phyloP scores from a whole-genome alignment of 2,329 filamentous ascomycete genomes.

The Coniosporium tulheliwenetii region DNA sequence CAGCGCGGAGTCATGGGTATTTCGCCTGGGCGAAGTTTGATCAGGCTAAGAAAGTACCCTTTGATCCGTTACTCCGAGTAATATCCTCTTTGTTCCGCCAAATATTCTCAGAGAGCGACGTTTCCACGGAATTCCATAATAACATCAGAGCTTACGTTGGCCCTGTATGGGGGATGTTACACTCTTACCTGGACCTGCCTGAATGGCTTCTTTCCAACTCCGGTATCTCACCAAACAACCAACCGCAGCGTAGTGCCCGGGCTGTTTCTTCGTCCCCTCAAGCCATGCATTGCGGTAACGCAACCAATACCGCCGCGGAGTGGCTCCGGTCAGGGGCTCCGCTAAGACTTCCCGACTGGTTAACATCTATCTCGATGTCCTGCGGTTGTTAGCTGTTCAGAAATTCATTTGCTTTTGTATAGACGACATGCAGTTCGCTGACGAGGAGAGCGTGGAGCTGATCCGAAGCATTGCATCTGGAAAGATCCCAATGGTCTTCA shows the following conservation, averaged over 20 bases:
- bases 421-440: conserved; percentile 82
- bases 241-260: too few species aligned
- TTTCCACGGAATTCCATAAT: conserved; percentile 45
- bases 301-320: conserved; percentile 22
- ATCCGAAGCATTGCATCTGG: conserved; percentile 66
- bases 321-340: conserved; percentile 29
- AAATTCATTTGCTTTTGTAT: conserved; percentile 81
- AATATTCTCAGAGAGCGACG: conserved; percentile 49
- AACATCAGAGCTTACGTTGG: conserved; percentile 31
- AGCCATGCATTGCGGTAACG: conserved; percentile 17
- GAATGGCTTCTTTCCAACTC: conserved; percentile 41
- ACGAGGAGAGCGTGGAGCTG: conserved; percentile 72
- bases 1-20: conserved; percentile 42
- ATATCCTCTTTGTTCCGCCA: conserved; percentile 46
- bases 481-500: conserved; percentile 66
- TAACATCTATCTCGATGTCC: conserved; percentile 75
- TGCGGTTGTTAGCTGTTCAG: conserved; percentile 65
- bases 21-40: conserved; percentile 47
- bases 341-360: conserved; percentile 54
- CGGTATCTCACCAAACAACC: background rate
- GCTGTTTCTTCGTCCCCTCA: too few species aligned
- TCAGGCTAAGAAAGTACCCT: conserved; percentile 40
- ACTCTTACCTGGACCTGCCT: conserved; percentile 43
- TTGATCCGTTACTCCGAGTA: conserved; percentile 44
- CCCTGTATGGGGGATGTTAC: conserved; percentile 40